Percentiles rank a stretch among this genome's conserved stretches.
Conservation (phyloP, 2,329 filamentous ascomycete genomes). For the Penicillium sp. region DNA sequence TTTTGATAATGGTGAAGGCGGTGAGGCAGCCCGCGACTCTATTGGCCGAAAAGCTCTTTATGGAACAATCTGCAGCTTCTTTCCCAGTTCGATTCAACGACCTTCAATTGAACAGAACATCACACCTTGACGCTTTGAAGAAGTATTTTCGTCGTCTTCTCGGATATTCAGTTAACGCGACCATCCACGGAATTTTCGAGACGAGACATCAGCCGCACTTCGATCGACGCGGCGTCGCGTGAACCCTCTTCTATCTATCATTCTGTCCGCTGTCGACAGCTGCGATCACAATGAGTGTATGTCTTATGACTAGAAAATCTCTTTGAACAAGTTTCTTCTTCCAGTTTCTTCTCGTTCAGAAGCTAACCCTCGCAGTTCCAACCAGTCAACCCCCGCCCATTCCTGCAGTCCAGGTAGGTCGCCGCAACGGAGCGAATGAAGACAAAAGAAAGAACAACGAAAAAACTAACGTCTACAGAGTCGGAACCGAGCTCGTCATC, state of each 20-base stretch:
- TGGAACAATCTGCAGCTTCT: not conserved
- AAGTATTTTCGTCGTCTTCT: not conserved
- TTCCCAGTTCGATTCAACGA: not conserved
- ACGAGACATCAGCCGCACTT: not conserved
- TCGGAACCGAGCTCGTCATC: constrained; percentile 86
- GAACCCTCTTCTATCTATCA: not conserved
- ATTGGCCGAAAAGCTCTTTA: constrained; percentile 12
- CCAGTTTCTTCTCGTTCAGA: not conserved
- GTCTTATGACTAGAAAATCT: too few species aligned
- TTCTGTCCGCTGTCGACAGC: too few species aligned
- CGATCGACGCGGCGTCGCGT: not conserved
- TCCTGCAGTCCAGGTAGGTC: constrained; percentile 81
- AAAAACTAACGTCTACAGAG: constrained; percentile 44
- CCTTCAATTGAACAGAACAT: not conserved
- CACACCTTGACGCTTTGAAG: not conserved
- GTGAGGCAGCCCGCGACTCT: not conserved
- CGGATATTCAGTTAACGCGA: not conserved
- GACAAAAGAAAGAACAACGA: not conserved
- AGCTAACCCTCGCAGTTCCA: constrained; percentile 58
- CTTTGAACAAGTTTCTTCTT: not conserved
- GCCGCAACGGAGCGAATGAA: not conserved
- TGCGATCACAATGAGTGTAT: constrained; percentile 30
- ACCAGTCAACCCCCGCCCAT: constrained; percentile 92
- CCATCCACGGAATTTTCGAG: not conserved
- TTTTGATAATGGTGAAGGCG: not conserved